Base-by-base conservation (phyloP, 495 filamentous ascomycete genomes). In the Cladorrhinum samala region DNA sequence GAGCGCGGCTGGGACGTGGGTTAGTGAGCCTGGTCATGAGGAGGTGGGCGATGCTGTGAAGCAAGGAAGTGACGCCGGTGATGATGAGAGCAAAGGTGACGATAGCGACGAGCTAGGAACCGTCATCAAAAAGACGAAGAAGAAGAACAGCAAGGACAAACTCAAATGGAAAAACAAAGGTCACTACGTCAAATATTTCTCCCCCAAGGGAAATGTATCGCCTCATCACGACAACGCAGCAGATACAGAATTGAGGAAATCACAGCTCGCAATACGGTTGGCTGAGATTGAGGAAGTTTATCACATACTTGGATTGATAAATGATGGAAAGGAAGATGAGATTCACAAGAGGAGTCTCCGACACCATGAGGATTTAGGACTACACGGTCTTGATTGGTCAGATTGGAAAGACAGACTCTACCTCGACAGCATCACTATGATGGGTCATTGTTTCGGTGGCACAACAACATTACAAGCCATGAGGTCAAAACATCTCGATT, bases 381-480 rank as follows among this genome's bases (percentile, higher is more conserved):
- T 70, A 23, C 58, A 70, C 52, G 62, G 60, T 37, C 40, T 73
- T 45, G 49, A 75, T 53, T 66, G 73, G 59, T 64, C 64, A 0
- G 63, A 78, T 9, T 72, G 71, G 66, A 49, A 55, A 52, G 49
- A 58, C 44, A 55, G 66, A 9, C 60, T 80, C 25, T 69, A 68
- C 33, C 74, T 84, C 4, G 76, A 78, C 9, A 71, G 71, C 13
- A 72, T 86, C n/a, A 78, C 77, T 16, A 78, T 72, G 67, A 77
- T 78, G 51, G 85, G 84, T 4, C 85, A 87, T 58, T 82, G 76
- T 3, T 88, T 88, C 47, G 85, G 84, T 14, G 82, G 79, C 13
- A 76, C 82, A 7, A 84, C 82, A 21, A 75, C 77, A 42, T 73
- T 82, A 9, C 83, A 87, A 59, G 70, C 85, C 23, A 62, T 83